These are phyloP conservation scores for Brassica juncea DNA, from an alignment of 345 rosid species.

Conservation along the genomic window DNA sequence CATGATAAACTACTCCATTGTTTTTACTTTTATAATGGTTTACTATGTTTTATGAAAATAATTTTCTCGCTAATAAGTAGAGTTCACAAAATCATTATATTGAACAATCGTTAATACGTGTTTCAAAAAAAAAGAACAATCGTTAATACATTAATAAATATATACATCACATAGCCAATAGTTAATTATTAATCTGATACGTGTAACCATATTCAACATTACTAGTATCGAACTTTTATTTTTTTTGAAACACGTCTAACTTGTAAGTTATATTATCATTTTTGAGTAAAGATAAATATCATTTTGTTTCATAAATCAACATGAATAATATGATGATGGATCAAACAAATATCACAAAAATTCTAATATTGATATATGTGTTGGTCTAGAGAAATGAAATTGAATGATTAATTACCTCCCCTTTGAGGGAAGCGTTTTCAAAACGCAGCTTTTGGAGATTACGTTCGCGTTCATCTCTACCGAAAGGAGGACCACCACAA, in stretches of 20 bases:
- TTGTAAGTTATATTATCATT: neutral
- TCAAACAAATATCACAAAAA: neutral
- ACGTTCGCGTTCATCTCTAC: constrained; percentile 46
- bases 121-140: neutral
- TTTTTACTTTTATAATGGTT: neutral
- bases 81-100: neutral
- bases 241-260: no score
- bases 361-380: neutral
- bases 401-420: constrained; percentile 43
- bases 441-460: constrained; percentile 45
- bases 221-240: neutral
- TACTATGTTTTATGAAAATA: neutral
- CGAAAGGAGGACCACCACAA: constrained; percentile 71
- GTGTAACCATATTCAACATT: neutral
- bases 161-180: neutral
- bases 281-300: neutral
- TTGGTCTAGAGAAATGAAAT: neutral
- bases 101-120: neutral
- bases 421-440: constrained; percentile 53
- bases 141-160: neutral
- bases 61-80: neutral
- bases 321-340: neutral
- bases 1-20: neutral
- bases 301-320: neutral
- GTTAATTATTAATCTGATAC: neutral